Percentiles rank a stretch among this genome's conserved stretches.
phyloP scores from a whole-genome alignment of 2,329 filamentous ascomycete species.

The Aspergillus novoparasiticus region DNA sequence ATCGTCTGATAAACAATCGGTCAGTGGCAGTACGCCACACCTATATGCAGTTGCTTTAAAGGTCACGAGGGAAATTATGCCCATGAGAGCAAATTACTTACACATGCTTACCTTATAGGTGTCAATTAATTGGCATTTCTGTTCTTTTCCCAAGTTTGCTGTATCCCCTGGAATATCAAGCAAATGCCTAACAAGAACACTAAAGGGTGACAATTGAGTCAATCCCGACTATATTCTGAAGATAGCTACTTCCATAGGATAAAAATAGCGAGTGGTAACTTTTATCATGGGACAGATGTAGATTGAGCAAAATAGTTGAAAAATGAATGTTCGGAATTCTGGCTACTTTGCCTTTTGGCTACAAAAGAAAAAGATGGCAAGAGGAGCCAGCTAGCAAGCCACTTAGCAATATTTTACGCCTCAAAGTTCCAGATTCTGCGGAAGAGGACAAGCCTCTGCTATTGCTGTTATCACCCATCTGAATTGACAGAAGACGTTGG shows the following conservation, averaged over 20 bases:
- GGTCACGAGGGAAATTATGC: not conserved
- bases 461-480: no score
- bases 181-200: not conserved
- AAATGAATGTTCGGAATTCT: no score
- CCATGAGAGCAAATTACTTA: not conserved
- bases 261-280: not conserved
- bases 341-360: no score
- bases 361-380: no score
- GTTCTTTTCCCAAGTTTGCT: no score
- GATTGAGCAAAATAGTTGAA: not conserved
- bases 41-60: not conserved
- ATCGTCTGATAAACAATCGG: not conserved
- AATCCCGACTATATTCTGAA: not conserved
- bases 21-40: not conserved
- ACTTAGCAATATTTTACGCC: no score
- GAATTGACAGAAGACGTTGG: no score
- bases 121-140: not conserved
- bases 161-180: no score
- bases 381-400: no score
- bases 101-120: not conserved
- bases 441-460: no score
- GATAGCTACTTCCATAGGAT: not conserved
- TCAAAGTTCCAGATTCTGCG: no score
- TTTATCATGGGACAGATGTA: not conserved
- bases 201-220: not conserved